phyloP scores from a whole-genome alignment of 306 rosid genomes.

The Arachis hypogaea region DNA sequence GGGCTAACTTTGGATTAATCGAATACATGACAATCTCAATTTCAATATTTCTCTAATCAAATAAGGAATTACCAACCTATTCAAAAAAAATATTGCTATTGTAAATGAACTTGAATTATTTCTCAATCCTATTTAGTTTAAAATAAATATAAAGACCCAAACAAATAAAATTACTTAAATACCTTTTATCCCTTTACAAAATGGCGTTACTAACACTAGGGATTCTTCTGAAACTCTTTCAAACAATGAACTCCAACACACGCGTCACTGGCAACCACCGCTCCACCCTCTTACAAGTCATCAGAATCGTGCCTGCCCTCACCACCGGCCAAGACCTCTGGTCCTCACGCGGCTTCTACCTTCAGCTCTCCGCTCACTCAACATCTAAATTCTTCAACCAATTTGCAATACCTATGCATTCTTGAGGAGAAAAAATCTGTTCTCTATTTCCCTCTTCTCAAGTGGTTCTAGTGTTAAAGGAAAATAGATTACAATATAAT shows the following conservation, averaged over 20 bases:
- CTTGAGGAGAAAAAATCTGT: too few relatives aligned
- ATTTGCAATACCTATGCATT: too few relatives aligned
- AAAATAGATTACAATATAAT: too few relatives aligned
- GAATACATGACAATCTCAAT: background rate
- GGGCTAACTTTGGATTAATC: background rate
- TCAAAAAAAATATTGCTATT: too few relatives aligned
- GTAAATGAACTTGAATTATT: background rate
- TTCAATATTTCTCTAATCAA: too few relatives aligned
- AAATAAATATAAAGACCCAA: too few relatives aligned
- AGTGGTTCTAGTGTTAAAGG: too few relatives aligned
- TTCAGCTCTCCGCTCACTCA: constrained; percentile 93
- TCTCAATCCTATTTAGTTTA: too few relatives aligned
- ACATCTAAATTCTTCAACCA: constrained; percentile 4
- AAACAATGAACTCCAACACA: constrained; percentile 76
- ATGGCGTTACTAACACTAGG: constrained; percentile 95
- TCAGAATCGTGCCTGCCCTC: constrained; percentile 88
- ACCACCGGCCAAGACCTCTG: constrained; percentile 85
- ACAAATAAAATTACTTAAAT: too few relatives aligned
- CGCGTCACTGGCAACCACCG: constrained; percentile 99
- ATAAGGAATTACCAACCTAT: too few relatives aligned
- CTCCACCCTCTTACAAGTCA: constrained; percentile 87
- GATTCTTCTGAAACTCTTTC: constrained; percentile 21
- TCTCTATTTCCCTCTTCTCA: too few relatives aligned
- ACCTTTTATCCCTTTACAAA: background rate
- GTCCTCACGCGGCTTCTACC: constrained; percentile 86